A percentile compares a stretch with the other conserved stretches of the same genome.
Conservation (phyloP, 768 basidiomycete species). For the Lepiota venenata region DNA sequence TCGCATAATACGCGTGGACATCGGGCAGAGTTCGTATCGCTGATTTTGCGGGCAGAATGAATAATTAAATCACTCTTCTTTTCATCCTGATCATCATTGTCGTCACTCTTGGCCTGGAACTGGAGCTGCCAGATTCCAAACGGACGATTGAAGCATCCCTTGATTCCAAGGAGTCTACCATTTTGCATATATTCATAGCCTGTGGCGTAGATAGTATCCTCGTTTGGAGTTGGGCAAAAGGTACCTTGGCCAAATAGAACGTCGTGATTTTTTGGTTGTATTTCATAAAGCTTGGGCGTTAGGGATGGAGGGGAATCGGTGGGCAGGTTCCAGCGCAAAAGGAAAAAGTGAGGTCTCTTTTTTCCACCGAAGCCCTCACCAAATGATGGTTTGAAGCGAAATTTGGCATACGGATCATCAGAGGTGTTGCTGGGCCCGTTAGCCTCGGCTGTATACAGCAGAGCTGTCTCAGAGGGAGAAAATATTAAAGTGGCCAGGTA, state of each 20-base stretch:
- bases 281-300: constrained; percentile 6
- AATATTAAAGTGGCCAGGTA: constrained; percentile 50
- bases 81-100: constrained; percentile 4
- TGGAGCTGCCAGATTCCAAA: constrained; percentile 52
- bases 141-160: constrained; percentile 58
- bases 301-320: neutral
- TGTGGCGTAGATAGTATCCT: constrained; percentile 45
- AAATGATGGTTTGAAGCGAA: constrained; percentile 54
- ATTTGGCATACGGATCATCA: constrained; percentile 39
- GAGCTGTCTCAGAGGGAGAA: constrained; percentile 44
- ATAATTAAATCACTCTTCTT: constrained; percentile 8
- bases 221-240: constrained; percentile 38
- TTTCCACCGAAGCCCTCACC: constrained; percentile 60
- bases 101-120: constrained; percentile 7
- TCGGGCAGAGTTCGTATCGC: constrained; percentile 45
- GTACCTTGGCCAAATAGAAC: constrained; percentile 35
- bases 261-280: constrained; percentile 9
- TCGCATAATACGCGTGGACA: constrained; percentile 49
- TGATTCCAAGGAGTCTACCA: constrained; percentile 55
- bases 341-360: constrained; percentile 49
- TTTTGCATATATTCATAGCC: constrained; percentile 61
- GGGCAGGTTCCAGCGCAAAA: constrained; percentile 43
- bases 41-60: constrained; percentile 35
- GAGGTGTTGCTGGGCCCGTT: constrained; percentile 29
- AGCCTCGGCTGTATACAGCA: constrained; percentile 62